These are phyloP conservation scores for Megacollybia marginata DNA, from an alignment of 768 basidiomycete species.

Conservation along the genomic window DNA sequence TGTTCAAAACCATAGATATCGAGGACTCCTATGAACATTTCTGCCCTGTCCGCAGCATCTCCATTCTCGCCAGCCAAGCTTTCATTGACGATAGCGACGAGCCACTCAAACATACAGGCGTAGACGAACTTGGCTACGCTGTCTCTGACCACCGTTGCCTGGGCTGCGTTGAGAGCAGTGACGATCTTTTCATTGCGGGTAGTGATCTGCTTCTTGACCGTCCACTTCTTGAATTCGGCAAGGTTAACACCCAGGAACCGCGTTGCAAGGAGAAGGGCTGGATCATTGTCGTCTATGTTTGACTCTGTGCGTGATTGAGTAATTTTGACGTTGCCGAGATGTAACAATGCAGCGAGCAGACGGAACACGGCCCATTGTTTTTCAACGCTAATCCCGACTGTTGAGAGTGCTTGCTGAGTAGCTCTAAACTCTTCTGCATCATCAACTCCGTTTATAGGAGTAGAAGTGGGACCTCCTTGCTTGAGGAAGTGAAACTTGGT, in stretches of 20 bases:
- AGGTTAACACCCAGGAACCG: constrained; percentile 86
- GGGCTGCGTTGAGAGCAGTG: constrained; percentile 74
- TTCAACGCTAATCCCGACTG: constrained; percentile 95
- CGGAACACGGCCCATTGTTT: constrained; percentile 98
- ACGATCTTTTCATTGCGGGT: constrained; percentile 96
- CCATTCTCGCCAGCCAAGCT: constrained; percentile 93
- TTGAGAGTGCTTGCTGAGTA: constrained; percentile 92
- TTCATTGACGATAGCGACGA: constrained; percentile 96
- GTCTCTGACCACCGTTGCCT: constrained; percentile 91
- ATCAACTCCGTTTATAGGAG: constrained; percentile 87
- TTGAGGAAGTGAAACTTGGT: constrained; percentile 87
- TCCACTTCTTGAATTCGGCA: constrained; percentile 98
- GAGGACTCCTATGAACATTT: constrained; percentile 98
- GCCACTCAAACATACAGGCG: constrained; percentile 97
- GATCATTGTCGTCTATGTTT: constrained; percentile 74
- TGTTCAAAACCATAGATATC: constrained; percentile 98
- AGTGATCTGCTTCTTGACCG: constrained; percentile 92
- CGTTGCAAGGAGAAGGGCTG: constrained; percentile 73
- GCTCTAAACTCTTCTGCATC: constrained; percentile 92
- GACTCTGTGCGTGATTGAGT: constrained; percentile 77
- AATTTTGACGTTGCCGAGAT: constrained; percentile 97
- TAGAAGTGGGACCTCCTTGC: constrained; percentile 86
- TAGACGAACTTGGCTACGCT: constrained; percentile 98
- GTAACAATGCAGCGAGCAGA: constrained; percentile 85
- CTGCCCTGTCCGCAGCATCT: constrained; percentile 80